Base-by-base conservation (phyloP, 1,139 yeast species). In the Candida neerlandica region DNA sequence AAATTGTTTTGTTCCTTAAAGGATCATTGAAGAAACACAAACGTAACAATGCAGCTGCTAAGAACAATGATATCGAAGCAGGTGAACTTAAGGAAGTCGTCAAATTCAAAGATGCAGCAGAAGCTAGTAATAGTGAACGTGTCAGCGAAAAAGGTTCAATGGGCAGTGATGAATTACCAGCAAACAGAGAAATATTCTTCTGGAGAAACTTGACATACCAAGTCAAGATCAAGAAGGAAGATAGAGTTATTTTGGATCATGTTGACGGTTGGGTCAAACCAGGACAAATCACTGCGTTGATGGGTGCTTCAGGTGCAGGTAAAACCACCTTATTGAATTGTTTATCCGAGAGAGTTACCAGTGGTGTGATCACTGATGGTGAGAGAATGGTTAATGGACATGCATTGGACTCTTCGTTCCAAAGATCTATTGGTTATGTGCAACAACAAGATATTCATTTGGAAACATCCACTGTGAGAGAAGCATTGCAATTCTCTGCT, bases 181-280 rank as follows among this genome's bases (percentile, higher is more conserved):
- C 47, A 18, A 46, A 48, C 44, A 32, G 59, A 34, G 78, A 85
- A 46, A 81, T 85, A 47, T 88, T 87, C 80, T 89, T 86, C 62
- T 88, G 96, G 96, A 81, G 81, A 64, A 81, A 87, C 62, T 82
- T 88, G 46, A 84, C 89, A 54, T 88, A 86, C 63, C 87, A 86
- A 57, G 85, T 88, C 50, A 77, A 83, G 59, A 82, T 86, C 60
- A 86, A 87, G 63, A 64, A 68, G 19, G 89, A 81, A 59, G 75
- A 80, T n/a, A 76, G 90, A 59, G 77, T 84, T 40, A 78, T 88
- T 58, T 74, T 88, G 62, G 76, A 80, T 59, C 80, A 81, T 54
- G 89, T 88, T 49, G 91, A 86, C 64, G 96, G 96, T 46, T 88
- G 72, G 71, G 71, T 68, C 32, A 65, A 65, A 50, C 73, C 73